Conservation (phyloP, 2,329 filamentous ascomycete species). For the Cytospora schulzeri region DNA sequence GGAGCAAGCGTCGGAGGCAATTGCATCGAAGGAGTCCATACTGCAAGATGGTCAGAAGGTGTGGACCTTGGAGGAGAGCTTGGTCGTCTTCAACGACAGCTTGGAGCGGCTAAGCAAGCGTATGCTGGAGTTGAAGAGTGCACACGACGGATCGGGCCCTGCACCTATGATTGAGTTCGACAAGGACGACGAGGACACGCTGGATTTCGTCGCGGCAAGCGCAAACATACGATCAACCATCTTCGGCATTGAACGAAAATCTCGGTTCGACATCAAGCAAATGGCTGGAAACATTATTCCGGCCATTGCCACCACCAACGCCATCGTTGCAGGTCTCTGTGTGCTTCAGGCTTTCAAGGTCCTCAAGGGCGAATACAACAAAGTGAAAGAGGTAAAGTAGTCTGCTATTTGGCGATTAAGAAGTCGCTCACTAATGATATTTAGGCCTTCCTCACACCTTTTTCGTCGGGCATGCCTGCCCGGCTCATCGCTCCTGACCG, state of each 20-base stretch:
- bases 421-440: background rate
- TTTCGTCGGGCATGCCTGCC: constrained; percentile 47
- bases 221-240: constrained; percentile 86
- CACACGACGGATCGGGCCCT: constrained; percentile 47
- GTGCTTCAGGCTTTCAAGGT: constrained; percentile 93
- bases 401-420: constrained; percentile 4
- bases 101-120: constrained; percentile 75
- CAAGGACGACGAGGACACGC: constrained; percentile 92
- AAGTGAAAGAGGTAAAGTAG: constrained; percentile 70
- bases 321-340: constrained; percentile 90
- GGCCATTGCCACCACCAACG: constrained; percentile 96
- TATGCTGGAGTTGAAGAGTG: constrained; percentile 63
- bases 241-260: constrained; percentile 87
- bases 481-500: constrained; percentile 61
- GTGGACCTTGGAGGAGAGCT: constrained; percentile 84
- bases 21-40: constrained; percentile 56
- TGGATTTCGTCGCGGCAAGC: constrained; percentile 90
- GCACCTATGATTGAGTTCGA: constrained; percentile 81
- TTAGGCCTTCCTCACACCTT: constrained; percentile 77
- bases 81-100: constrained; percentile 84
- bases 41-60: constrained; percentile 69
- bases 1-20: constrained; percentile 50
- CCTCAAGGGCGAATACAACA: constrained; percentile 68
- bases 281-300: constrained; percentile 99
- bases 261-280: constrained; percentile 96